Base-by-base conservation (phyloP, 805 yeast genomes). In the Maudiozyma serrabonitensis region DNA sequence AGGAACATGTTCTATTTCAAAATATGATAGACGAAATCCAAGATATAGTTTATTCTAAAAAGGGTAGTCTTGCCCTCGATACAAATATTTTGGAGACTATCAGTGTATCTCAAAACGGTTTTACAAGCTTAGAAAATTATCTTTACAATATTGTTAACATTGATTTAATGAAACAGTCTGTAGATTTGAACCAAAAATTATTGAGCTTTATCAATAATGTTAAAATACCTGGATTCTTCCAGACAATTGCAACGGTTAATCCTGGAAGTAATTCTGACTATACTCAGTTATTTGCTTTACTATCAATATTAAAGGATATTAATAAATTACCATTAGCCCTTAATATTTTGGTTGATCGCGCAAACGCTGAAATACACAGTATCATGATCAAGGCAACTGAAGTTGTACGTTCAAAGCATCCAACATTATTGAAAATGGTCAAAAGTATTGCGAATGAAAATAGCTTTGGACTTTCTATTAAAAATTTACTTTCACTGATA, bases 21-120 rank as follows among this genome's bases (percentile, higher is more conserved):
- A 78, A 79, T 53, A 70, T 90, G 18, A 70, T 86, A n/a, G 95
- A 86, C 53, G 95, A 89, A 58, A 68, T 88, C 41, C 81, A 79
- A 51, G 75, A 74, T 44, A 82, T 86, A 49, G 69, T 86, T n/a
- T 87, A 82, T 57, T 69, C 84, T 41, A 80, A 79, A 56, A 69
- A 63, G 16, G 52, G 51, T 11, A 32, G 5, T 21, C 26, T 25
- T 8, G 23, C 42, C 13, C 28, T 37, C 15, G 58, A 62, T 38
- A 54, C 56, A 13, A 54, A 59, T 43, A 62, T 65, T 4, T 46
- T 59, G n/a, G 54, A 58, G 18, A 54, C 57, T 8, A 52, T 58
- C 34, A 52, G 56, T 16, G 48, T 49, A 16, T 43, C 55, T 3
- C 60, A 57, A 6, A 58, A 57, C 16, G 66, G 65, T 3, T 70